A percentile compares a stretch with the other conserved stretches of the same genome.
phyloP scores from a whole-genome alignment of 2,329 filamentous ascomycete genomes.

The Aureobasidium melanogenum region DNA sequence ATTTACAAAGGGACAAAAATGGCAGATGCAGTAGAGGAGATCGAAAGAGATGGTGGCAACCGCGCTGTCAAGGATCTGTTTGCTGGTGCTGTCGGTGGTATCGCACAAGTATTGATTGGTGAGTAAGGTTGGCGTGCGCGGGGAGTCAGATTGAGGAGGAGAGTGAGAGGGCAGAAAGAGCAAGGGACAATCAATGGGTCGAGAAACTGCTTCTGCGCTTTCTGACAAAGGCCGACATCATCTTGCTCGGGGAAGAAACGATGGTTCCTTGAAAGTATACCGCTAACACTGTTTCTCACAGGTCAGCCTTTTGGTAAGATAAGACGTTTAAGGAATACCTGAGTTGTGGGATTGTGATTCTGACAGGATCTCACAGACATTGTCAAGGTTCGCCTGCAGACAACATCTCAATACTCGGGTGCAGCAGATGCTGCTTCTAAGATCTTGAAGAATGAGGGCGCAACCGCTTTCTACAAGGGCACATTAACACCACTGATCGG shows the following conservation, averaged over 20 bases:
- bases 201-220: neutral
- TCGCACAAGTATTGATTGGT: slow-evolving; percentile 93
- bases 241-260: neutral
- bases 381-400: slow-evolving; percentile 95
- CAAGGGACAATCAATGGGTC: neutral
- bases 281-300: slow-evolving; percentile 21
- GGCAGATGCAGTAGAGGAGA: slow-evolving; percentile 31
- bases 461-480: slow-evolving; percentile 94
- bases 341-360: neutral
- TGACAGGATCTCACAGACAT: slow-evolving; percentile 54
- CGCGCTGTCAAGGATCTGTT: slow-evolving; percentile 70
- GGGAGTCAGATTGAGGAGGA: neutral
- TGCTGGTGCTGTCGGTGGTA: slow-evolving; percentile 79
- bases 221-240: neutral
- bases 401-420: slow-evolving; percentile 68
- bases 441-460: slow-evolving; percentile 82
- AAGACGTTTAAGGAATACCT: slow-evolving; percentile 21
- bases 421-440: slow-evolving; percentile 71
- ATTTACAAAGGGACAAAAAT: slow-evolving; percentile 13
- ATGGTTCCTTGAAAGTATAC: neutral
- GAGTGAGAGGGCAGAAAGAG: neutral
- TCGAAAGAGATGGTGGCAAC: slow-evolving; percentile 30
- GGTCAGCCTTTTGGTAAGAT: slow-evolving; percentile 59
- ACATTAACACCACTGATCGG: slow-evolving; percentile 90
- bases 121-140: slow-evolving; percentile 29